A percentile compares a stretch with the other conserved stretches of the same genome.
Conservation (phyloP, 2,329 filamentous ascomycete species). For the Trichophyton benhamiae region DNA sequence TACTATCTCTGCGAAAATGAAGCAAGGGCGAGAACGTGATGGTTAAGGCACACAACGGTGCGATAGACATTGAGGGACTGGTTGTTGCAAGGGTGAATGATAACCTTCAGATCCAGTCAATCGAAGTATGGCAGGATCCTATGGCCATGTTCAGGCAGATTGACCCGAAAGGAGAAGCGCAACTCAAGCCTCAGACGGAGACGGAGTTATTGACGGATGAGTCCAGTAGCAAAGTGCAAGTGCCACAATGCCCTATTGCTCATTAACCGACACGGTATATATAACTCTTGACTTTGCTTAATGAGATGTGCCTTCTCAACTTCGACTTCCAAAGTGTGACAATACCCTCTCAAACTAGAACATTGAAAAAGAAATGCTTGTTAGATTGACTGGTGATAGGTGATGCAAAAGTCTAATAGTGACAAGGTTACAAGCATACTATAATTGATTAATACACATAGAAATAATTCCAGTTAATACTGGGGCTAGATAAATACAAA, state of each 20-base stretch:
- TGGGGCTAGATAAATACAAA: no score
- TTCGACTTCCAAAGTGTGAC: no score
- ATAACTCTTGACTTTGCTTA: no score
- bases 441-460: no score
- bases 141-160: slow-evolving; percentile 57
- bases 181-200: slow-evolving; percentile 3
- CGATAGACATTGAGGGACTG: slow-evolving; percentile 52
- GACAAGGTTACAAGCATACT: no score
- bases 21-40: slow-evolving; percentile 52
- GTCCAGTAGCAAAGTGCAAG: not conserved
- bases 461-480: no score
- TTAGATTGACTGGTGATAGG: no score
- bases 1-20: not conserved
- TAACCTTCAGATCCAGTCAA: slow-evolving; percentile 43
- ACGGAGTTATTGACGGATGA: not conserved
- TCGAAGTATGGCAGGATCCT: slow-evolving; percentile 56
- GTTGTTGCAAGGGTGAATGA: slow-evolving; percentile 52
- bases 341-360: no score
- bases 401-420: no score
- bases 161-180: slow-evolving; percentile 31
- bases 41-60: slow-evolving; percentile 47
- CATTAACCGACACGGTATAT: no score
- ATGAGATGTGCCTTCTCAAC: no score
- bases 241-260: not conserved
- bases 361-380: no score